Conservation (phyloP, 768 basidiomycete species). For the Leccinellum rugosiceps region DNA sequence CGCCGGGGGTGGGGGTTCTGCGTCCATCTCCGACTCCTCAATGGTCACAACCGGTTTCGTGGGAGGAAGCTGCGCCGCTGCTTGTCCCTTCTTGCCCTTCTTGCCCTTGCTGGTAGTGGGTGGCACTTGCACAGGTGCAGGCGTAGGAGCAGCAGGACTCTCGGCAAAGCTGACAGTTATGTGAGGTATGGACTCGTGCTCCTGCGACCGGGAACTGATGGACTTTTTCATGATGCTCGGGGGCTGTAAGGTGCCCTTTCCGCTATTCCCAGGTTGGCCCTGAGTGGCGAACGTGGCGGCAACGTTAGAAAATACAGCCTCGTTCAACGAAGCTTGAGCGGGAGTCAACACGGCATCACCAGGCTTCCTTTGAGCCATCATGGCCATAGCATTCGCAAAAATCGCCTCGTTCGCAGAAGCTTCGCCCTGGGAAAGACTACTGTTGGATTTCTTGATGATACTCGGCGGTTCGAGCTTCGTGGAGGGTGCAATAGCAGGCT, state of each 20-base stretch:
- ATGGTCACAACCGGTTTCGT: constrained; percentile 14
- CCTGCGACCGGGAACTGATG: constrained; percentile 24
- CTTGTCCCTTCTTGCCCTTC: constrained; percentile 26
- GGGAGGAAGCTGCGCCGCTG: constrained; percentile 8
- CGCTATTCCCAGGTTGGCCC: constrained; percentile 2
- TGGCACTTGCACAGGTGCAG: constrained; percentile 13
- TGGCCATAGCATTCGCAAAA: constrained; percentile 25
- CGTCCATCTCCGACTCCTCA: constrained; percentile 17
- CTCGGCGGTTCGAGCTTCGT: constrained; percentile 22
- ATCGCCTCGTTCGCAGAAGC: constrained; percentile 22
- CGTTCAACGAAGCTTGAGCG: constrained; percentile 24
- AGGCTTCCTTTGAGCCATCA: constrained; percentile 16
- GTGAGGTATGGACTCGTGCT: constrained; percentile 25
- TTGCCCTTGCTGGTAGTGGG: constrained; percentile 15
- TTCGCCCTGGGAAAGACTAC: constrained; percentile 25
- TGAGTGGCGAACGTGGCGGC: constrained; percentile 13
- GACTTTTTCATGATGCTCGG: constrained; percentile 28
- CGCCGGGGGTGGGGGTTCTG: constrained; percentile 20
- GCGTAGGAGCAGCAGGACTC: neutral
- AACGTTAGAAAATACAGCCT: constrained; percentile 23
- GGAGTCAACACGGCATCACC: constrained; percentile 8
- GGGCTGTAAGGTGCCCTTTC: constrained; percentile 12
- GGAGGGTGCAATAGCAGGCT: constrained; percentile 2
- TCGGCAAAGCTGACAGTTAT: constrained; percentile 28
- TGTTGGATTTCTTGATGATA: constrained; percentile 25